phyloP scores from a whole-genome alignment of 2,329 filamentous ascomycete genomes.

The Xylariaceae sp. region DNA sequence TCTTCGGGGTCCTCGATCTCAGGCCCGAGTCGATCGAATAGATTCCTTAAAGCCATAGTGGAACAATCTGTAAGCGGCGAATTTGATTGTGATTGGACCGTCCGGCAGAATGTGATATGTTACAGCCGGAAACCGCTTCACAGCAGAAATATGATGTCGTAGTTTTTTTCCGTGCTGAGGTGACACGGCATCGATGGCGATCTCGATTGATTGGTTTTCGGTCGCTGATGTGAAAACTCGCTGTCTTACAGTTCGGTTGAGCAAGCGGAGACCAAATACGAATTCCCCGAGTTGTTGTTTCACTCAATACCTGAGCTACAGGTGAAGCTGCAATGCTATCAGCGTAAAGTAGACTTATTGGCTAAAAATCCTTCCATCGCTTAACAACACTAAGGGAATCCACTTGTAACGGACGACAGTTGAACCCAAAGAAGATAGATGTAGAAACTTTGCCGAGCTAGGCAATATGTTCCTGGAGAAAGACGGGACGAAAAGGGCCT shows the following conservation, averaged over 20 bases:
- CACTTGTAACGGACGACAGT: too few species aligned
- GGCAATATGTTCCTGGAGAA: too few species aligned
- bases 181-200: background rate
- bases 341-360: too few species aligned
- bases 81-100: background rate
- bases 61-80: background rate
- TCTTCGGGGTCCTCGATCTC: constrained; percentile 45
- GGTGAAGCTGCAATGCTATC: too few species aligned
- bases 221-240: background rate
- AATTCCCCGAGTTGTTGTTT: background rate
- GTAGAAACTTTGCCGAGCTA: too few species aligned
- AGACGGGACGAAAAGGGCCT: too few species aligned
- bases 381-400: too few species aligned
- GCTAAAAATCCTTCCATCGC: too few species aligned
- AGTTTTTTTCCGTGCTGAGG: background rate
- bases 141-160: background rate
- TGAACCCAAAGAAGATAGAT: too few species aligned
- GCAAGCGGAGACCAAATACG: background rate
- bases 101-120: background rate
- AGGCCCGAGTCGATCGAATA: constrained; percentile 35
- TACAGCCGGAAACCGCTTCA: constrained; percentile 24
- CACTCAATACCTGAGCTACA: too few species aligned
- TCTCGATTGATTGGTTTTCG: background rate
- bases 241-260: too few species aligned
- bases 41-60: constrained; percentile 28